Conservation (phyloP, 2,329 filamentous ascomycete species). For the Zasmidium citrigriseum region DNA sequence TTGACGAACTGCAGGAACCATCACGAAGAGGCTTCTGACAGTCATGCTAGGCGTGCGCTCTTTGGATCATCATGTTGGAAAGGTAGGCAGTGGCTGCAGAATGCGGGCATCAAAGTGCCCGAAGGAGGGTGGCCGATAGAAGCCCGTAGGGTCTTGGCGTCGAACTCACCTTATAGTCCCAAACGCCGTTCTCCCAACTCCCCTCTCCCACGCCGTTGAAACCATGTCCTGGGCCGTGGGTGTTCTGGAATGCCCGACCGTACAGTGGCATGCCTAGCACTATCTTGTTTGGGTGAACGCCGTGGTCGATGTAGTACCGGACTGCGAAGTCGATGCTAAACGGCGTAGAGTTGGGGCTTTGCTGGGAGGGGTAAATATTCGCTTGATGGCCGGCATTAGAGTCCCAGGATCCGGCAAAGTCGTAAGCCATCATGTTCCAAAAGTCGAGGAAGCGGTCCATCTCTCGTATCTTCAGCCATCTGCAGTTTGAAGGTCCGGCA, state of each 20-base stretch:
- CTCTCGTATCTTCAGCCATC: slow-evolving; percentile 41
- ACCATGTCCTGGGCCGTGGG: slow-evolving; percentile 68
- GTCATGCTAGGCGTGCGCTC: slow-evolving; percentile 17
- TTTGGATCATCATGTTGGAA: background rate
- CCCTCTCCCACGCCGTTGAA: slow-evolving; percentile 76
- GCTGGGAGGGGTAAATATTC: slow-evolving; percentile 66
- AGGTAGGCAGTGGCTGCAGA: background rate
- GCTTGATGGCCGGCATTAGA: slow-evolving; percentile 71
- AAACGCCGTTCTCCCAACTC: slow-evolving; percentile 80
- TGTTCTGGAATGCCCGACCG: slow-evolving; percentile 79
- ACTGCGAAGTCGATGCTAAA: slow-evolving; percentile 76
- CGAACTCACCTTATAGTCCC: slow-evolving; percentile 74
- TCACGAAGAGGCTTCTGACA: slow-evolving; percentile 16
- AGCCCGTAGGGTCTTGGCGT: background rate
- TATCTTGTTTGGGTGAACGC: slow-evolving; percentile 69
- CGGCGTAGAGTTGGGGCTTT: slow-evolving; percentile 67
- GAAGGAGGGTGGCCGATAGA: background rate
- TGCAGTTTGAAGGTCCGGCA: slow-evolving; percentile 44
- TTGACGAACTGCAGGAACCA: slow-evolving; percentile 15
- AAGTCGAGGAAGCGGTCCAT: slow-evolving; percentile 50
- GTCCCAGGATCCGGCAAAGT: slow-evolving; percentile 78
- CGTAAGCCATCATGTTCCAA: slow-evolving; percentile 55
- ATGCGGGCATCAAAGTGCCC: too few species aligned
- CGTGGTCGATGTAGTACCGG: slow-evolving; percentile 64
- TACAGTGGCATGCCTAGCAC: slow-evolving; percentile 92